Conservation (phyloP, 2,329 filamentous ascomycete species). For the Macroventuria anomochaeta region DNA sequence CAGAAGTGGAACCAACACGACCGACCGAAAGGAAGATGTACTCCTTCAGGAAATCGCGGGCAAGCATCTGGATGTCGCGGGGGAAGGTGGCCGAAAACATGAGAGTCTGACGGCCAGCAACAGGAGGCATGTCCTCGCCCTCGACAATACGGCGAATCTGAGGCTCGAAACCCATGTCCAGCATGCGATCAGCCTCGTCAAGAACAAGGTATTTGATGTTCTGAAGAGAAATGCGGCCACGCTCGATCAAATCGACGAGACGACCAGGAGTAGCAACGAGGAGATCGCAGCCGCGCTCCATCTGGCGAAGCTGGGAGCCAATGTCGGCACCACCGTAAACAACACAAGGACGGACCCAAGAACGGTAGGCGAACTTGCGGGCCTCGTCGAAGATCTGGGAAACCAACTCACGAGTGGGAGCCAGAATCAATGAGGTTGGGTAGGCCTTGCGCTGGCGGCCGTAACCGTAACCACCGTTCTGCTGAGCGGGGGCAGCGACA, state of each 20-base stretch:
- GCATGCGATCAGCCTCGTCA: constrained; percentile 99
- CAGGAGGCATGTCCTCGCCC: constrained; percentile 93
- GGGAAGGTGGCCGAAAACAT: constrained; percentile 99
- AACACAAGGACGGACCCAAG: constrained; percentile 97
- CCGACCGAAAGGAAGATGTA: constrained; percentile 99
- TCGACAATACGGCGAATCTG: constrained; percentile 99
- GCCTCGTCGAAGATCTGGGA: constrained; percentile 98
- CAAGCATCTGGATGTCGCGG: constrained; percentile 98
- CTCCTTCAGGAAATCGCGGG: constrained; percentile 97
- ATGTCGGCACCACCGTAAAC: constrained; percentile 99
- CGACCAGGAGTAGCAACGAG: constrained; percentile 96
- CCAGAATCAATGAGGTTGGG: constrained; percentile 93
- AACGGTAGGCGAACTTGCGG: constrained; percentile 98
- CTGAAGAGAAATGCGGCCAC: constrained; percentile 93
- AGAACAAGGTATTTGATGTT: constrained; percentile 99
- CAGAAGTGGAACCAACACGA: constrained; percentile 98
- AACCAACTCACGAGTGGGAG: constrained; percentile 96
- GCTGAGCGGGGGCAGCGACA: constrained; percentile 68
- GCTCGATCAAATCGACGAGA: constrained; percentile 97
- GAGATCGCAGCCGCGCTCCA: constrained; percentile 96
- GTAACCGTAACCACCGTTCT: constrained; percentile 69
- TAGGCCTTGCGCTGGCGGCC: constrained; percentile 97
- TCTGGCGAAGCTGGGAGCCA: constrained; percentile 95
- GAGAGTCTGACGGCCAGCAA: constrained; percentile 88
- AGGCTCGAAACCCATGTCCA: constrained; percentile 99